Evolutionary conservation across 257 asterid species (phyloP).

Genomic region (Gentiana straminea): DNA sequence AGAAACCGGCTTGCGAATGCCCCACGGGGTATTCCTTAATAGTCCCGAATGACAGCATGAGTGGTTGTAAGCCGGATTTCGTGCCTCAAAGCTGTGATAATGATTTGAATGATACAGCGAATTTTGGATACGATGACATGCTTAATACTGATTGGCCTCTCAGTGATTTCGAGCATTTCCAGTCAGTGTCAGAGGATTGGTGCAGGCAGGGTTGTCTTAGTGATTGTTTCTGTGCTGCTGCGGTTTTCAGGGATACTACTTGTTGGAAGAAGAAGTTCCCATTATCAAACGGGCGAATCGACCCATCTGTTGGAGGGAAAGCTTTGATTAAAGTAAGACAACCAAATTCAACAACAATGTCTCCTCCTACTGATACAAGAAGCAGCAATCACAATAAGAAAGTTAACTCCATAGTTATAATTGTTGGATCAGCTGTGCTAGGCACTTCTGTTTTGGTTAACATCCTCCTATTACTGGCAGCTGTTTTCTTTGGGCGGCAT

Average conservation of each 20-base stretch:
- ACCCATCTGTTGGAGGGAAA: not conserved
- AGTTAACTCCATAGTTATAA: not conserved
- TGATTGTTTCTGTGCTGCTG: slow-evolving; percentile 15
- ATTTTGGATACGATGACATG: slow-evolving; percentile 1
- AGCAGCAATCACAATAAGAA: not conserved
- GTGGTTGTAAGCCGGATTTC: slow-evolving; percentile 22
- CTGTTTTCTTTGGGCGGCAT: slow-evolving; percentile 1
- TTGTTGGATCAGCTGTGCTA: slow-evolving; percentile 4
- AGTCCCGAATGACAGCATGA: slow-evolving; percentile 12
- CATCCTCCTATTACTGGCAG: not conserved
- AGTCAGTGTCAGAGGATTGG: slow-evolving; percentile 3
- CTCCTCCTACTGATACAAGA: not conserved
- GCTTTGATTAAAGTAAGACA: slow-evolving; percentile 9
- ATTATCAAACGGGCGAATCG: slow-evolving; percentile 3
- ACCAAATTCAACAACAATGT: not conserved
- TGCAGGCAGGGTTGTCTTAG: slow-evolving; percentile 5
- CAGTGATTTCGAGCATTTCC: slow-evolving; percentile 6
- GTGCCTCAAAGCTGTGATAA: slow-evolving; percentile 13
- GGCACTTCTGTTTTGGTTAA: slow-evolving; percentile 1
- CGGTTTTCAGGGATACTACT: not conserved
- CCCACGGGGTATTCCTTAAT: slow-evolving; percentile 14
- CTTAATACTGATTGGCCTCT: slow-evolving; percentile 15
- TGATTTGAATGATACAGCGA: slow-evolving; percentile 5
- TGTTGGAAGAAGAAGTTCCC: slow-evolving; percentile 14
- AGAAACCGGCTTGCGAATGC: slow-evolving; percentile 22